Evolutionary conservation across 192 early-diverging fungal genomes (phyloP).

Genomic region (Phlyctochytrium bullatum): DNA sequence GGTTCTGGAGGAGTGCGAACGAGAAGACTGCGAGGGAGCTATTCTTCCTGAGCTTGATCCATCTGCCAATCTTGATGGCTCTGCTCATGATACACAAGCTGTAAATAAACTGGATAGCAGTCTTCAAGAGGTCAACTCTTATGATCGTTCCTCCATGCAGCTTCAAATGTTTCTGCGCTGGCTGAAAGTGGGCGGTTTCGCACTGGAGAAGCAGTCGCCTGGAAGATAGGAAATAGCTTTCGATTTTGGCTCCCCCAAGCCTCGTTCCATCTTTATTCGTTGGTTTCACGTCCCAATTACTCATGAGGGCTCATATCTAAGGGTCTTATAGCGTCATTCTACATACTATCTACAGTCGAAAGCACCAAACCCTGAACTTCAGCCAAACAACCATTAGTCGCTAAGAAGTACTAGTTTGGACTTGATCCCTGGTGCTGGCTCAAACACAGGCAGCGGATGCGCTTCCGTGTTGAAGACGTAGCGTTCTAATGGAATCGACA

Average conservation of each 20-base stretch:
- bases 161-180: too few species aligned
- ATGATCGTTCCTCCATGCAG: too few species aligned
- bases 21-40: constrained; percentile 81
- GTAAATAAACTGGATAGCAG: not conserved
- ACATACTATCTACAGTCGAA: not conserved
- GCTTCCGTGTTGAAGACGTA: constrained; percentile 96
- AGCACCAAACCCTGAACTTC: not conserved
- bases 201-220: not conserved
- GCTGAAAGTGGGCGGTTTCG: not conserved
- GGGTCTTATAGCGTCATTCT: too few species aligned
- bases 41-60: constrained; percentile 89
- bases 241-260: not conserved
- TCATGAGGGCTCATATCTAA: too few species aligned
- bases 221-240: not conserved
- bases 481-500: constrained; percentile 71
- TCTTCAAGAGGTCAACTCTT: not conserved
- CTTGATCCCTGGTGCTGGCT: constrained; percentile 5
- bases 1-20: constrained; percentile 77
- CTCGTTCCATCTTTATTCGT: not conserved
- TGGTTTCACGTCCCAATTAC: not conserved
- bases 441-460: constrained; percentile 76
- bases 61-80: constrained; percentile 80
- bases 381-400: not conserved
- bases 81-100: constrained; percentile 89
- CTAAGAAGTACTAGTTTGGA: not conserved